phyloP scores from a whole-genome alignment of 108 stramenopile genomes.

The Halocafeteria seosinensis region DNA sequence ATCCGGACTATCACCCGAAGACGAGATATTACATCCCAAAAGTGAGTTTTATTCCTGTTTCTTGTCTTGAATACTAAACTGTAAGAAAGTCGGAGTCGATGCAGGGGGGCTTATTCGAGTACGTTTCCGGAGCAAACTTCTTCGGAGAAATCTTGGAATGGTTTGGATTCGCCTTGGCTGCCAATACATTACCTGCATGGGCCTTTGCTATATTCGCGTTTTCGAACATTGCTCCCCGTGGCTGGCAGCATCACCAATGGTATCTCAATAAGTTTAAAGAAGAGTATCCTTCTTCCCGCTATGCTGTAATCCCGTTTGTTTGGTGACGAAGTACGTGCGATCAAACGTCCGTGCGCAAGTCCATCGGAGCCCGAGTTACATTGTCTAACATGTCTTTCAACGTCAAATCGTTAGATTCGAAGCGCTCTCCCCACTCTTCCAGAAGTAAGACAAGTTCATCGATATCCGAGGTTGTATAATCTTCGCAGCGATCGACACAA shows the following conservation, averaged over 20 bases:
- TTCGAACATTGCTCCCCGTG: slow-evolving; percentile 26
- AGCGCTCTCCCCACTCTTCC: too few relatives aligned
- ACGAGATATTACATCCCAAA: slow-evolving; percentile 14
- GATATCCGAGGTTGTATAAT: too few relatives aligned
- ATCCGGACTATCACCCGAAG: background rate
- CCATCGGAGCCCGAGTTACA: too few relatives aligned
- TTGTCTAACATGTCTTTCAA: too few relatives aligned
- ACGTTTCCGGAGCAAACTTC: slow-evolving; percentile 29
- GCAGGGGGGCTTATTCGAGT: slow-evolving; percentile 28
- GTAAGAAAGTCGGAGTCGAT: too few relatives aligned
- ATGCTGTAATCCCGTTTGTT: slow-evolving; percentile 20
- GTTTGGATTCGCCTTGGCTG: slow-evolving; percentile 28
- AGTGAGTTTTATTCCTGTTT: too few relatives aligned
- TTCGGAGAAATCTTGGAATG: slow-evolving; percentile 37
- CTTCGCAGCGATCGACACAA: too few relatives aligned
- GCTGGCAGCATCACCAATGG: slow-evolving; percentile 21
- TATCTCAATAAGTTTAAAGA: slow-evolving; percentile 17
- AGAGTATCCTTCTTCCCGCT: slow-evolving; percentile 10
- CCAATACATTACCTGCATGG: background rate
- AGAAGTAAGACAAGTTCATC: too few relatives aligned
- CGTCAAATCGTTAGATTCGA: too few relatives aligned
- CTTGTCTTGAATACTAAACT: too few relatives aligned
- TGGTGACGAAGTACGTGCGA: too few relatives aligned
- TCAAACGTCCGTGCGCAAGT: too few relatives aligned
- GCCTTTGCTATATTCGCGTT: slow-evolving; percentile 29